A percentile compares a stretch with the other conserved stretches of the same genome.
Conservation (phyloP, 768 basidiomycete species). For the Boletus insuetus region DNA sequence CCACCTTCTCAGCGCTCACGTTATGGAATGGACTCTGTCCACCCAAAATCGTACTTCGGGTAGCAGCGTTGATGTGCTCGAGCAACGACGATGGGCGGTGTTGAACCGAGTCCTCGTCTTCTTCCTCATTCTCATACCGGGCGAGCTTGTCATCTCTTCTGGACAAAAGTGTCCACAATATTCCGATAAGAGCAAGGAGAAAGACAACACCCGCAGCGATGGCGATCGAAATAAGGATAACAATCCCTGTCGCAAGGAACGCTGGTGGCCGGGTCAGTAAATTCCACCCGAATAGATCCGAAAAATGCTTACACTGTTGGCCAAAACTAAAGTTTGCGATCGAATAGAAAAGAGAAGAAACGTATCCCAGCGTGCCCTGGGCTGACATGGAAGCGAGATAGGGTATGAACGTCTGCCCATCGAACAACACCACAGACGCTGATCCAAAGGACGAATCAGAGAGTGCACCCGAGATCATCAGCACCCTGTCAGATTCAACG, state of each 20-base stretch:
- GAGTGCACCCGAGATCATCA: constrained; percentile 83
- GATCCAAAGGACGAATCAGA: constrained; percentile 69
- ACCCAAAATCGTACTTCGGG: constrained; percentile 77
- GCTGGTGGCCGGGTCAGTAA: constrained; percentile 41
- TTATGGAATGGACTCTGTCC: constrained; percentile 37
- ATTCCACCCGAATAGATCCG: background rate
- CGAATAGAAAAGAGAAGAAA: constrained; percentile 83
- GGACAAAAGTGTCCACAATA: constrained; percentile 86
- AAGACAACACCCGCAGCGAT: constrained; percentile 94
- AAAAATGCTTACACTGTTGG: constrained; percentile 55
- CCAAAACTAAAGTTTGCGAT: constrained; percentile 72
- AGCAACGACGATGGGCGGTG: constrained; percentile 86
- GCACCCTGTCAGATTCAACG: constrained; percentile 81
- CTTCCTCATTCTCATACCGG: constrained; percentile 66
- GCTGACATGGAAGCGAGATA: constrained; percentile 70
- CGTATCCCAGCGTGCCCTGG: constrained; percentile 64
- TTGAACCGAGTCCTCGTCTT: constrained; percentile 72
- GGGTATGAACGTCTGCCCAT: constrained; percentile 79
- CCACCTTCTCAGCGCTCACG: constrained; percentile 54
- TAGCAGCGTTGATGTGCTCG: constrained; percentile 89
- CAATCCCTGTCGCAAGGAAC: constrained; percentile 87
- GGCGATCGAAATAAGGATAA: constrained; percentile 96
- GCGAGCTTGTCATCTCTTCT: constrained; percentile 69
- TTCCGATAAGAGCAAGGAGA: constrained; percentile 78
- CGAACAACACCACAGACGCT: constrained; percentile 83